phyloP scores from a whole-genome alignment of 1,284 basidiomycete species.

The Papiliotrema nemorosa region DNA sequence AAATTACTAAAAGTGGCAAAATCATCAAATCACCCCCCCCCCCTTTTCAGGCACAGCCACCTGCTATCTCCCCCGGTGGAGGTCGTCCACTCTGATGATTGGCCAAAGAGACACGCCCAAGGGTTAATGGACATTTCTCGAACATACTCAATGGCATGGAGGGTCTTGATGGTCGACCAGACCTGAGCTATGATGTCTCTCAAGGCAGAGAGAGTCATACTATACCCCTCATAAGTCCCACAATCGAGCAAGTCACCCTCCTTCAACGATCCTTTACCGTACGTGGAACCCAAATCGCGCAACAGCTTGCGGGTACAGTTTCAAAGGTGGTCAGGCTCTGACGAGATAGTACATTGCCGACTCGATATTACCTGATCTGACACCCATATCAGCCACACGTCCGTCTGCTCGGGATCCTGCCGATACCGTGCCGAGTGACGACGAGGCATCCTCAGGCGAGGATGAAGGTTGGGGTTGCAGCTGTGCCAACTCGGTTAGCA shows the following conservation, averaged over 20 bases:
- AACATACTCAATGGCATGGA: no score
- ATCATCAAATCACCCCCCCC: no score
- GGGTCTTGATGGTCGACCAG: neutral
- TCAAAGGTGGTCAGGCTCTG: neutral
- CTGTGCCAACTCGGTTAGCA: neutral
- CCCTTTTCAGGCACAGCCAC: no score
- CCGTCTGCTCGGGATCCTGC: neutral
- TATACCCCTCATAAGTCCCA: neutral
- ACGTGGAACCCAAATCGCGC: no score
- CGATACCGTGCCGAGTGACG: neutral
- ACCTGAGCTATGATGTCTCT: no score
- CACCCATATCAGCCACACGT: constrained; percentile 1
- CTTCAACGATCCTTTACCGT: neutral
- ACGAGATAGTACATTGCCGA: constrained; percentile 20
- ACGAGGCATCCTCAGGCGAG: neutral
- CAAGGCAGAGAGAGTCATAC: no score
- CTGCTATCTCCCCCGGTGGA: no score
- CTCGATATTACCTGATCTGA: constrained; percentile 18
- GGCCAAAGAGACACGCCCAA: no score
- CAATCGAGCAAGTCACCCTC: neutral
- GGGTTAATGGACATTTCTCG: no score
- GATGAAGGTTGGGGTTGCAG: constrained; percentile 8
- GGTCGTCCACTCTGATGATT: no score
- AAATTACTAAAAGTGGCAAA: no score
- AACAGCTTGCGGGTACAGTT: no score